A percentile compares a stretch with the other conserved stretches of the same genome.
phyloP scores from a whole-genome alignment of 2,329 filamentous ascomycete species.

The Aspergillus sclerotialis region DNA sequence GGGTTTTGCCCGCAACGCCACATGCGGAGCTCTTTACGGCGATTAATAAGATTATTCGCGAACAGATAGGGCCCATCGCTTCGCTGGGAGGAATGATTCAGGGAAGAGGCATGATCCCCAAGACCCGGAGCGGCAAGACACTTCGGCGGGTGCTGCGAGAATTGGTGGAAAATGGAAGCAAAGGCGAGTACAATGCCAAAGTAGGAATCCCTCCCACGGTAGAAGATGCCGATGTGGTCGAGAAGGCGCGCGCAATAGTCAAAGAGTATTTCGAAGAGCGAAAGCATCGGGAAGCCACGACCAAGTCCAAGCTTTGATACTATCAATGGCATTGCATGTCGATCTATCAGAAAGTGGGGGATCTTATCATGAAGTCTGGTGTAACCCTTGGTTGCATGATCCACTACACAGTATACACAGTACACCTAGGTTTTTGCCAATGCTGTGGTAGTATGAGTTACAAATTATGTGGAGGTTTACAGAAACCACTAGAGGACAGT shows the following conservation, averaged over 20 bases:
- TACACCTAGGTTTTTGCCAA: too few species aligned
- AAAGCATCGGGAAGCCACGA: conserved; percentile 4
- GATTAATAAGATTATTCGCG: conserved; percentile 31
- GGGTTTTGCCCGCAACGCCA: conserved; percentile 33
- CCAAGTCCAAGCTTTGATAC: background rate
- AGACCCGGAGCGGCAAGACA: conserved; percentile 89
- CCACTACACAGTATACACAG: too few species aligned
- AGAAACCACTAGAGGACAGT: too few species aligned
- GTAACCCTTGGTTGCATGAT: too few species aligned
- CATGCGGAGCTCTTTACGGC: conserved; percentile 39
- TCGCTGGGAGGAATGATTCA: too few species aligned
- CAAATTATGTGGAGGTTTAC: too few species aligned
- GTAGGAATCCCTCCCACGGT: conserved; percentile 77
- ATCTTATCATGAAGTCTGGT: too few species aligned
- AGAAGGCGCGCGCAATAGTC: conserved; percentile 64
- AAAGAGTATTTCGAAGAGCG: conserved; percentile 63
- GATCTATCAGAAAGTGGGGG: too few species aligned
- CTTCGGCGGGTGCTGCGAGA: conserved; percentile 74
- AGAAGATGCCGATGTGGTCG: conserved; percentile 69
- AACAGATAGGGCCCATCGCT: too few species aligned
- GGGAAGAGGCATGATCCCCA: conserved; percentile 77
- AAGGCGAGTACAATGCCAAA: conserved; percentile 63
- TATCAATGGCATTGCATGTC: too few species aligned
- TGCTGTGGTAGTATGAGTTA: too few species aligned
- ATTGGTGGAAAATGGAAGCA: conserved; percentile 72